Evolutionary conservation across 768 basidiomycete species (phyloP).

Genomic region (Lactarius psammicola): DNA sequence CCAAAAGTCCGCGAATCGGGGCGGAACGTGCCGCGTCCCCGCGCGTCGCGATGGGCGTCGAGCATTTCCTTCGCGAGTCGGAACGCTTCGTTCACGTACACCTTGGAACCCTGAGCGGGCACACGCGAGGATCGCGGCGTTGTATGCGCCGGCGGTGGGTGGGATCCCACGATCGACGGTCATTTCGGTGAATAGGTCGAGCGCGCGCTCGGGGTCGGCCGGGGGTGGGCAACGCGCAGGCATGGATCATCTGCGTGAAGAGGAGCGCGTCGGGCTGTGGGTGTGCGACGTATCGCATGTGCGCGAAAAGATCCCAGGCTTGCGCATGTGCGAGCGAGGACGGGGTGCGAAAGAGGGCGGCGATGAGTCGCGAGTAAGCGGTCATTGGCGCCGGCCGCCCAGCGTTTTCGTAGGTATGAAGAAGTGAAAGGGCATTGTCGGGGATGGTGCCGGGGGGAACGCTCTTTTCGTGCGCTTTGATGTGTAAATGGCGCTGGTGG

Average conservation of each 20-base stretch:
- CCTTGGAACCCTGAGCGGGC: conserved; percentile 59
- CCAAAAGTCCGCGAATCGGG: conserved; percentile 72
- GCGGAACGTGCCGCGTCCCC: conserved; percentile 50
- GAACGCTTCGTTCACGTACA: conserved; percentile 79
- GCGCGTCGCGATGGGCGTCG: conserved; percentile 67
- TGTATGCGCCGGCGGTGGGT: conserved; percentile 71
- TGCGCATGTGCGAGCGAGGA: conserved; percentile 56
- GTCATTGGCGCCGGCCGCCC: conserved; percentile 64
- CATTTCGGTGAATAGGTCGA: conserved; percentile 95
- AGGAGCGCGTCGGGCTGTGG: conserved; percentile 68
- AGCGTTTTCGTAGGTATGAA: conserved; percentile 71
- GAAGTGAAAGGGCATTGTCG: conserved; percentile 57
- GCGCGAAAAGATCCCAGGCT: conserved; percentile 92
- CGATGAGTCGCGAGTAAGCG: conserved; percentile 71
- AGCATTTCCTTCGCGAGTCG: conserved; percentile 85
- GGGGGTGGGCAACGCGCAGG: conserved; percentile 64
- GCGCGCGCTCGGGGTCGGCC: conserved; percentile 86
- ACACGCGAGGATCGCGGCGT: conserved; percentile 80
- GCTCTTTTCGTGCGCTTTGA: conserved; percentile 62
- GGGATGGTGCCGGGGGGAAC: conserved; percentile 51
- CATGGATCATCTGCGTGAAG: conserved; percentile 84
- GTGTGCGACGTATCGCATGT: conserved; percentile 96
- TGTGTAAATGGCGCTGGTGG: conserved; percentile 65
- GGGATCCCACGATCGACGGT: conserved; percentile 60
- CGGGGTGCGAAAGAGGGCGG: conserved; percentile 50